A percentile compares a stretch with the other conserved stretches of the same genome.
Conservation (phyloP, 2,329 filamentous ascomycete genomes). For the Fusarium newnesense region DNA sequence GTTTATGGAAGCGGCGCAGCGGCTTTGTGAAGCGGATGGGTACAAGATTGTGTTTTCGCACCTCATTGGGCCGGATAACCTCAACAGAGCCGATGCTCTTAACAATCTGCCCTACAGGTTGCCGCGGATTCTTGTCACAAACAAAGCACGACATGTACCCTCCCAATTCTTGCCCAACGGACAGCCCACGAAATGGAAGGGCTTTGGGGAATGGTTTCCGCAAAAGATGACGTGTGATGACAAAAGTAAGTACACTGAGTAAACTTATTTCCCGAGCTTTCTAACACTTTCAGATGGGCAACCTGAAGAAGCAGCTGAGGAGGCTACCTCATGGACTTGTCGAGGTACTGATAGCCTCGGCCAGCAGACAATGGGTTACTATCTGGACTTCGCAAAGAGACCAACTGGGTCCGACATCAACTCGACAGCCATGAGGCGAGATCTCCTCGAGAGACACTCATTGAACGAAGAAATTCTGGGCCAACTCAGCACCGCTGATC, state of each 20-base stretch:
- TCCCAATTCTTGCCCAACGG: not conserved
- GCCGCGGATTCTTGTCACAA: not conserved
- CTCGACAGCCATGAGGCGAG: not conserved
- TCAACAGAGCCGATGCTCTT: not conserved
- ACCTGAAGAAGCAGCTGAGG: not conserved
- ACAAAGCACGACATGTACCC: not conserved
- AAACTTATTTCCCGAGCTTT: fast-evolving
- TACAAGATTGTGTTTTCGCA: not conserved
- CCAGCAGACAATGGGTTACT: not conserved
- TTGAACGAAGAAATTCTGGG: not conserved
- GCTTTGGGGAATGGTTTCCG: not conserved
- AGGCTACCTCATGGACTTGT: not conserved
- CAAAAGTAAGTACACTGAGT: not conserved
- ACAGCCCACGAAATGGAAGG: not conserved
- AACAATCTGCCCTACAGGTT: not conserved
- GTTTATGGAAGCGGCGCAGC: not conserved
- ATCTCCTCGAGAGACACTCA: not conserved
- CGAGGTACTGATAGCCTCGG: not conserved
- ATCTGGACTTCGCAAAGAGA: not conserved
- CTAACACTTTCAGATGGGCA: not conserved
- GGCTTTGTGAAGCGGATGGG: not conserved
- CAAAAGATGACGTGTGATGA: not conserved
- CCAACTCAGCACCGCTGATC: not conserved
- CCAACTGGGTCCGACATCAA: not conserved
- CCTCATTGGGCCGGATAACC: not conserved